These are phyloP conservation scores for Nidula niveotomentosa DNA, from an alignment of 1,284 basidiomycete genomes.

Conservation along the genomic window DNA sequence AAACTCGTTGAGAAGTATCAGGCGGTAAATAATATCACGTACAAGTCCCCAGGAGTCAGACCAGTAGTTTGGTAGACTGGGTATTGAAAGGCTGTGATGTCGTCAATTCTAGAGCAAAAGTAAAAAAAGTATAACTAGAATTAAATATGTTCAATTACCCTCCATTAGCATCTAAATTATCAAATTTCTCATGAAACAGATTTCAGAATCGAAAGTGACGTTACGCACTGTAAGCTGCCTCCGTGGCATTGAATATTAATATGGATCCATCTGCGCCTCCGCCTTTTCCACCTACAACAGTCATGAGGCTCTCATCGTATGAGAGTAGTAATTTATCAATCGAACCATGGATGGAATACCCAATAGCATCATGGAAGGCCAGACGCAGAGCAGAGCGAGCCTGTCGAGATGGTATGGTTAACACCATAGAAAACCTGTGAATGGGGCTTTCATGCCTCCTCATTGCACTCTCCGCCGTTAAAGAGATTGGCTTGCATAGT, in stretches of 20 bases:
- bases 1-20: neutral
- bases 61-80: slow-evolving; percentile 21
- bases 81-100: slow-evolving; percentile 22
- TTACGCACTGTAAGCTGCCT: slow-evolving; percentile 18
- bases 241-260: slow-evolving; percentile 25
- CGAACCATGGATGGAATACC: slow-evolving; percentile 26
- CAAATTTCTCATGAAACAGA: neutral
- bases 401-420: neutral
- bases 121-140: neutral
- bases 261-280: slow-evolving; percentile 35
- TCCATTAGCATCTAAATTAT: slow-evolving; percentile 20
- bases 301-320: neutral
- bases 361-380: slow-evolving; percentile 45
- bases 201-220: neutral
- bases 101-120: slow-evolving; percentile 15
- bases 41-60: slow-evolving; percentile 25
- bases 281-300: slow-evolving; percentile 12
- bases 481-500: slow-evolving; percentile 36
- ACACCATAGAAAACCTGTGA: neutral
- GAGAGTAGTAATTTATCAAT: neutral
- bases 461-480: slow-evolving; percentile 34
- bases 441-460: slow-evolving; percentile 13
- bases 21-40: slow-evolving; percentile 4
- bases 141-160: slow-evolving; percentile 8
- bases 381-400: slow-evolving; percentile 39